A percentile compares a stretch with the other conserved stretches of the same genome.
These are phyloP conservation scores for Stachybotrys echinatus DNA, from an alignment of 2,329 filamentous ascomycete species.

Conservation along the genomic window DNA sequence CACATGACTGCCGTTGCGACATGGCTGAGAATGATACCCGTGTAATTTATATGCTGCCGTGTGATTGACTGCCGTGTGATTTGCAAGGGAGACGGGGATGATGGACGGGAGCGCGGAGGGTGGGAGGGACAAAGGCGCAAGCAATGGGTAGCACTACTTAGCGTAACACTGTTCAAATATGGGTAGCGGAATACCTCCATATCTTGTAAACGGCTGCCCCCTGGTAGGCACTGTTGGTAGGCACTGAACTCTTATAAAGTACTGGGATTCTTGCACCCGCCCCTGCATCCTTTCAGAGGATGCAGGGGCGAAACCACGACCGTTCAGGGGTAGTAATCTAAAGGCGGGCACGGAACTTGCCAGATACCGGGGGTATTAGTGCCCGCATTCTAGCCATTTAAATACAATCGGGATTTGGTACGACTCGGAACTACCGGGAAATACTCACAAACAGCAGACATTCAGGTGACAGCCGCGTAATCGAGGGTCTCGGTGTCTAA, in stretches of 20 bases:
- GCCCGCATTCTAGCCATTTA: background rate
- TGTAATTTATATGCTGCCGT: background rate
- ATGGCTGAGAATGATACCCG: background rate
- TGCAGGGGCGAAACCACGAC: background rate
- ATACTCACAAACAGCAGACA: background rate
- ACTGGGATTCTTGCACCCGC: background rate
- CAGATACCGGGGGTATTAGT: background rate
- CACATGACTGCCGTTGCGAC: background rate
- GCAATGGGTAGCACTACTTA: background rate
- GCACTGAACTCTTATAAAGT: background rate
- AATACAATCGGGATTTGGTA: background rate
- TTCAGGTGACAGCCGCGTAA: background rate
- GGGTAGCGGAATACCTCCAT: background rate
- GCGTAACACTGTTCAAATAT: too few species aligned
- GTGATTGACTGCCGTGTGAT: too few species aligned
- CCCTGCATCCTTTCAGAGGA: background rate
- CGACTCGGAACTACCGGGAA: background rate
- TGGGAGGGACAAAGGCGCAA: background rate
- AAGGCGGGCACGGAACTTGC: background rate
- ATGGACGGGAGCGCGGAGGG: background rate
- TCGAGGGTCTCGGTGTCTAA: background rate
- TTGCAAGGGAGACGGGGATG: too few species aligned
- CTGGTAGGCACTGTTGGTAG: background rate
- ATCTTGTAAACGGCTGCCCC: background rate
- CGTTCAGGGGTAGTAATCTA: background rate